Evolutionary conservation across 306 rosid species (phyloP).

Genomic region (Glycine soja): DNA sequence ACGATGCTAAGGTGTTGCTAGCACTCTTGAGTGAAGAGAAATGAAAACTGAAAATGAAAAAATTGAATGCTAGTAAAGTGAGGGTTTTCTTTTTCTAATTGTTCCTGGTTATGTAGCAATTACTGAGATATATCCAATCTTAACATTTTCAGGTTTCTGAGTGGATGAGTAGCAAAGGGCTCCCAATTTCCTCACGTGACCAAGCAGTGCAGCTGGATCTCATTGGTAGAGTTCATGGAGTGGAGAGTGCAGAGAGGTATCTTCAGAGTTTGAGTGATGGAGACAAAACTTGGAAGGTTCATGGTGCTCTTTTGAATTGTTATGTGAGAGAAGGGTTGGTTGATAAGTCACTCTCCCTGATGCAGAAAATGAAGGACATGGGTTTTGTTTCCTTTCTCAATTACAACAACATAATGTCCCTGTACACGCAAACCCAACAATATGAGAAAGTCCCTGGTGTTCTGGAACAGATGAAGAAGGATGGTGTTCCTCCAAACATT

Average conservation of each 20-base stretch:
- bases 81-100: neutral
- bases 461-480: conserved; percentile 61
- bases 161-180: conserved; percentile 67
- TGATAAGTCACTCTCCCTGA: conserved; percentile 67
- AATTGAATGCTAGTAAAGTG: neutral
- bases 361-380: conserved; percentile 75
- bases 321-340: conserved; percentile 67
- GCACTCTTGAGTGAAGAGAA: neutral
- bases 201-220: conserved; percentile 69
- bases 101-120: neutral
- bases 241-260: conserved; percentile 67
- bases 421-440: conserved; percentile 53
- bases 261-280: conserved; percentile 58
- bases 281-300: conserved; percentile 54
- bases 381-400: conserved; percentile 60
- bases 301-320: conserved; percentile 78
- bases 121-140: conserved; percentile 17
- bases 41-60: neutral
- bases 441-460: conserved; percentile 69
- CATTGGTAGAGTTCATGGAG: conserved; percentile 68
- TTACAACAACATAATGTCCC: conserved; percentile 74
- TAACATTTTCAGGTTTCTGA: conserved; percentile 68
- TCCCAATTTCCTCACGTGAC: conserved; percentile 54
- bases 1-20: neutral
- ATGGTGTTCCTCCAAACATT: conserved; percentile 63